A percentile compares a stretch with the other conserved stretches of the same genome.
Evolutionary conservation across 805 yeast genomes (phyloP).

Genomic region (Scheffersomyces amazonensis): DNA sequence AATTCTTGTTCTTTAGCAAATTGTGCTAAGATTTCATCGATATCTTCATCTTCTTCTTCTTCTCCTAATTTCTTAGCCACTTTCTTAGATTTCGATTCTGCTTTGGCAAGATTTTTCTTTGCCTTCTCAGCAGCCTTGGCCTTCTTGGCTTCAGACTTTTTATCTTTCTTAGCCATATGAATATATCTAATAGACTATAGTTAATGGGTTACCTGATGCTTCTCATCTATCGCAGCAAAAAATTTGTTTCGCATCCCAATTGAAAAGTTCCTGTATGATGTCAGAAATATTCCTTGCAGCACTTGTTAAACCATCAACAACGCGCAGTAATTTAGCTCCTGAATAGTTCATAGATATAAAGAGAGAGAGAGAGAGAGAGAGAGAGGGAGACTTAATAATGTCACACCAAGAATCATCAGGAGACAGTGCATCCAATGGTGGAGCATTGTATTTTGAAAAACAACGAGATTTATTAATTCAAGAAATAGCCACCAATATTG

Average conservation of each 20-base stretch:
- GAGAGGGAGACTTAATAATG: too few relatives aligned
- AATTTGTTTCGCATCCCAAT: too few relatives aligned
- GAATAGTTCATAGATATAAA: too few relatives aligned
- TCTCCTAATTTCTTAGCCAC: conserved; percentile 71
- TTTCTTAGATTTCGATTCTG: conserved; percentile 73
- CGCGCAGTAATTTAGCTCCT: too few relatives aligned
- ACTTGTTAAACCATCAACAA: too few relatives aligned
- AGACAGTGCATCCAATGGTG: background rate
- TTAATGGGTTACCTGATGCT: too few relatives aligned
- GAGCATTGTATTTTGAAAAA: conserved; percentile 45
- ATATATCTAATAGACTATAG: too few relatives aligned
- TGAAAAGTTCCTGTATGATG: too few relatives aligned
- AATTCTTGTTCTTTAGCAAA: conserved; percentile 78
- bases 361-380: too few relatives aligned
- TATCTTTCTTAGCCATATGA: conserved; percentile 80
- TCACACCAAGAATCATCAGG: background rate
- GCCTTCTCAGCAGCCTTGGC: conserved; percentile 82
- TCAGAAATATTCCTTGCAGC: too few relatives aligned
- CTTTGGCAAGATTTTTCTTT: conserved; percentile 71
- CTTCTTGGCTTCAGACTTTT: conserved; percentile 87
- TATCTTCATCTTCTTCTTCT: conserved; percentile 79
- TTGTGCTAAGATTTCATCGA: conserved; percentile 77
- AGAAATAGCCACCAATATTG: conserved; percentile 57
- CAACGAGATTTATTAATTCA: conserved; percentile 58
- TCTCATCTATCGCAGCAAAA: too few relatives aligned